A percentile compares a stretch with the other conserved stretches of the same genome.
These are phyloP conservation scores for Exophiala dermatitidis DNA, from an alignment of 2,329 filamentous ascomycete genomes.

Conservation along the genomic window DNA sequence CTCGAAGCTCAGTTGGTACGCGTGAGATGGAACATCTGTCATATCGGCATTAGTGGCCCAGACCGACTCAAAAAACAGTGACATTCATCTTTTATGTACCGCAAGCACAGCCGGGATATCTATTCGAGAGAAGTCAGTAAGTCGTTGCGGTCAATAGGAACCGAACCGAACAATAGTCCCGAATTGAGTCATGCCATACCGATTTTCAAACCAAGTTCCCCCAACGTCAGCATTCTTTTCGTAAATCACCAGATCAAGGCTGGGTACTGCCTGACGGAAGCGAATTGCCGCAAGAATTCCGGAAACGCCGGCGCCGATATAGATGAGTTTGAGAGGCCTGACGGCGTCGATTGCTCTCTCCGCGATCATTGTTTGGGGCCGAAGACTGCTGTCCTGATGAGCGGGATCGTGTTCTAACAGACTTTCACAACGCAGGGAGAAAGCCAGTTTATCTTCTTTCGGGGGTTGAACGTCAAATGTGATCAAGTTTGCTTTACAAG, in stretches of 20 bases:
- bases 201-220: slow-evolving; percentile 30
- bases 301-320: slow-evolving; percentile 37
- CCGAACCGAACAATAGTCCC: background rate
- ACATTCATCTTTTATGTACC: slow-evolving; percentile 3
- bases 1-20: slow-evolving; percentile 21
- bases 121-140: background rate
- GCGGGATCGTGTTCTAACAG: too few relatives aligned
- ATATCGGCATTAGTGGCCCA: background rate
- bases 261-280: slow-evolving; percentile 12
- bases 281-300: slow-evolving; percentile 35
- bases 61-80: background rate
- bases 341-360: background rate
- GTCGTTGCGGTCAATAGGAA: background rate
- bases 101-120: slow-evolving; percentile 22
- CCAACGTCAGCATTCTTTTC: slow-evolving; percentile 29
- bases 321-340: slow-evolving; percentile 8
- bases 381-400: too few relatives aligned
- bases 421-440: too few relatives aligned
- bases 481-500: too few relatives aligned
- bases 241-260: slow-evolving; percentile 24
- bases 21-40: slow-evolving; percentile 22
- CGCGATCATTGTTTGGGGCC: too few relatives aligned
- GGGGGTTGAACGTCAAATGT: too few relatives aligned
- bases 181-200: slow-evolving; percentile 16
- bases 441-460: too few relatives aligned